Percentiles rank a stretch among this genome's conserved stretches.
Conservation (phyloP, 441 rosid genomes). For the Pelargonium fulgidum region DNA sequence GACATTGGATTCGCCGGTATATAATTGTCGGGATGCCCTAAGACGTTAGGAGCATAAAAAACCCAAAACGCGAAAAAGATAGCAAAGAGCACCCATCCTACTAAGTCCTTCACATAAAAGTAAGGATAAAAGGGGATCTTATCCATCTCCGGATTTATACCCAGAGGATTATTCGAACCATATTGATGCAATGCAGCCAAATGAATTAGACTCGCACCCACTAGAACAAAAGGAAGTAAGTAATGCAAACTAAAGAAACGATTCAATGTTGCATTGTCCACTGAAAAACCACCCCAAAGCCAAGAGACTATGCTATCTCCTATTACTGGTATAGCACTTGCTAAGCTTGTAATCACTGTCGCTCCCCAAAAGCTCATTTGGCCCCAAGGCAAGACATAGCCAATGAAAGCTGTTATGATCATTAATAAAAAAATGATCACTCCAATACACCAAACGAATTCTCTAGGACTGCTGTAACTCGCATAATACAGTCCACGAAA, state of each 20-base stretch:
- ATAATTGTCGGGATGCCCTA: neutral
- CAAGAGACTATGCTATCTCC: slow-evolving; percentile 12
- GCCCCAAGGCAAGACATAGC: neutral
- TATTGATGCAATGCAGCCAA: neutral
- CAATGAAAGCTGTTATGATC: neutral
- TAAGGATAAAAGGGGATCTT: neutral
- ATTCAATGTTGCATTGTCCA: slow-evolving; percentile 14
- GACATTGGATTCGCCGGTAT: neutral
- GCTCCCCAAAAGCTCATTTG: slow-evolving; percentile 12
- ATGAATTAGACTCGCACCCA: neutral
- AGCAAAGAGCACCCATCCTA: neutral
- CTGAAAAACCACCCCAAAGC: slow-evolving; percentile 13
- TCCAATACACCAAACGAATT: slow-evolving; percentile 6
- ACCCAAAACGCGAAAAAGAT: neutral
- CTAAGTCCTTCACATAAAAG: neutral
- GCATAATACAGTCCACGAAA: neutral
- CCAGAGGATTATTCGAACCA: neutral
- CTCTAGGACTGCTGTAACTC: neutral
- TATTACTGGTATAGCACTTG: slow-evolving; percentile 10
- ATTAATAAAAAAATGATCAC: neutral
- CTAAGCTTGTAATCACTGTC: slow-evolving; percentile 16
- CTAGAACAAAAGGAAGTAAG: neutral
- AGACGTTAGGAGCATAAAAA: neutral
- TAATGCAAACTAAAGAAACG: slow-evolving; percentile 7
- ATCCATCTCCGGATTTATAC: neutral